Evolutionary conservation across 164 flowering plant species (phyloP).

Genomic region (Buxus sempervirens): DNA sequence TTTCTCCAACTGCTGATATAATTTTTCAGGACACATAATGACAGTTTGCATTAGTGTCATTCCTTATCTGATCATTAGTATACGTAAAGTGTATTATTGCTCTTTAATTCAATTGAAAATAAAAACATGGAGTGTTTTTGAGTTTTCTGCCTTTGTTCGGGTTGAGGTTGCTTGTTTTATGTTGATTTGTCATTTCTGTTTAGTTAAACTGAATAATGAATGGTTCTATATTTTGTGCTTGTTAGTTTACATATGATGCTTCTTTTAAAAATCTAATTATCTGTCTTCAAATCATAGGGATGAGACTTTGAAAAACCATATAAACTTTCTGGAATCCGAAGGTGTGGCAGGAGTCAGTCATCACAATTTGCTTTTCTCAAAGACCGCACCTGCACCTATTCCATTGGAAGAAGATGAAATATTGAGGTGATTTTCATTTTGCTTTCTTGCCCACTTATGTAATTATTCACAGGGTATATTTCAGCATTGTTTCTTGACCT

Average conservation of each 20-base stretch:
- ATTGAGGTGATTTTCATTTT: conserved; percentile 36
- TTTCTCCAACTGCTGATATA: neutral
- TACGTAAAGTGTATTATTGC: too few species aligned
- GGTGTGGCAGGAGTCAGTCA: conserved; percentile 95
- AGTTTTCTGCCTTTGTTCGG: too few species aligned
- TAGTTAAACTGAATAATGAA: too few species aligned
- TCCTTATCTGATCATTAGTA: too few species aligned
- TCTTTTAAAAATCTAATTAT: neutral
- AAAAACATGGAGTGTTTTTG: too few species aligned
- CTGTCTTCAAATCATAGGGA: conserved; percentile 41
- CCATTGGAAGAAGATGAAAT: conserved; percentile 45
- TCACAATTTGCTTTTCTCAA: conserved; percentile 90
- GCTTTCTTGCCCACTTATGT: neutral
- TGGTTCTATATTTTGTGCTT: too few species aligned
- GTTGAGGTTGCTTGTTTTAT: too few species aligned
- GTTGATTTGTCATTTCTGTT: too few species aligned
- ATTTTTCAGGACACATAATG: neutral
- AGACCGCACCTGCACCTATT: conserved; percentile 59
- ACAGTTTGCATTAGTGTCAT: too few species aligned
- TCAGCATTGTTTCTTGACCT: neutral
- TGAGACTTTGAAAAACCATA: conserved; percentile 49
- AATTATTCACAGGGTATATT: neutral
- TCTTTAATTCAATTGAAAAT: too few species aligned
- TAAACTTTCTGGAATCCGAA: conserved; percentile 60
- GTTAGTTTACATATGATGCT: neutral